Base-by-base conservation (phyloP, 2,329 filamentous ascomycete species). In the Phyllosticta citrichinensis region DNA sequence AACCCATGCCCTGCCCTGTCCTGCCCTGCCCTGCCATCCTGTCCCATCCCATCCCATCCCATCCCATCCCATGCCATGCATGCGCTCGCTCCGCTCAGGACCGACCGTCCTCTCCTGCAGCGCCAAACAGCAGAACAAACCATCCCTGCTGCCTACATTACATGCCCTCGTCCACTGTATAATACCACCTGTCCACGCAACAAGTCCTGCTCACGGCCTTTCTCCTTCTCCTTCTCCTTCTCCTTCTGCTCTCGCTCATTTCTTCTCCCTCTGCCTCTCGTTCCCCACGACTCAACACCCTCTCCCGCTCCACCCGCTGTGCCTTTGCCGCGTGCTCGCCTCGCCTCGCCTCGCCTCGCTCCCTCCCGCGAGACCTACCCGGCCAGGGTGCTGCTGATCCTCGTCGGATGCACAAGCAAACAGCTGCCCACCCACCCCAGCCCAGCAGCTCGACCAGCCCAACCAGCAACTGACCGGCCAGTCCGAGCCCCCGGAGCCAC, bases 401-500 rank as follows among this genome's bases (percentile, higher is more conserved):
- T 17, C 33, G 33, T 40, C 33, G 33, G 33, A 40, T 40, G 33
- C 33, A 40, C 56, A 57, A 57, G 57, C 52, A 59, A 59, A 33
- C 57, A 53, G 51, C 57, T 58, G 50, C 52, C 22, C 27, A 33
- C 51, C 47, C 40, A 40, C 57, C 56, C 51, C 51, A 58, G 57
- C 57, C 57, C 57, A 53, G 51, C 57, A 54, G 27, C 27, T 58
- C 57, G 52, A 58, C 47, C 30, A 22, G 55, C 55, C 25, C 35
- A 10, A 58, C n/a, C 57, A 53, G 57, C 57, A 60, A 60, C 55
- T 60, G 58, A 60, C 58, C 33, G 52, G 51, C 56, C 57, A 33
- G 24, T 53, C 58, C 58, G 58, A 60, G 52, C 52, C 51, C 58
- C 55, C 58, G 58, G 58, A 60, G 58, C 58, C 58, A 30, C 25